Conservation (phyloP, 1,284 basidiomycete genomes). For the Butyriboletus appendiculatus region DNA sequence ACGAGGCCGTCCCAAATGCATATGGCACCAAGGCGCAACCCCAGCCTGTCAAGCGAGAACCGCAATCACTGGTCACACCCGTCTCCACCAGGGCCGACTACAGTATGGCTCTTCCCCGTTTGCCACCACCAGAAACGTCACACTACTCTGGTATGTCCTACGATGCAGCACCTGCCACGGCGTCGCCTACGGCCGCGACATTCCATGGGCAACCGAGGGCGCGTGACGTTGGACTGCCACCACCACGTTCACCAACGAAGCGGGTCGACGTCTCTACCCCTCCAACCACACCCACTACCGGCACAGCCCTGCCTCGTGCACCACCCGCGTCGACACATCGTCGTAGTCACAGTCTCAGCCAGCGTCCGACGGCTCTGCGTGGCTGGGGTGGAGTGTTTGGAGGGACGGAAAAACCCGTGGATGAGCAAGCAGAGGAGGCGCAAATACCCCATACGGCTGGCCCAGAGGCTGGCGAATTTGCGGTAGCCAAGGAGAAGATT, state of each 20-base stretch:
- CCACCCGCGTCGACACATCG: constrained; percentile 69
- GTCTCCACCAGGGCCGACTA: constrained; percentile 62
- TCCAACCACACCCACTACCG: constrained; percentile 36
- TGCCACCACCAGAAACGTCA: constrained; percentile 78
- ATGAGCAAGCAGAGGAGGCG: constrained; percentile 41
- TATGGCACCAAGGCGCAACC: constrained; percentile 28
- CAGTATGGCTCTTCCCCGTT: constrained; percentile 76
- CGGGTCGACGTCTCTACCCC: constrained; percentile 40
- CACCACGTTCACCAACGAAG: constrained; percentile 18
- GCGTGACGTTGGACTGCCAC: constrained; percentile 44
- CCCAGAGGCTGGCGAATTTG: constrained; percentile 55
- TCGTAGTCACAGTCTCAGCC: constrained; percentile 76
- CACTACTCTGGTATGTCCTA: constrained; percentile 81
- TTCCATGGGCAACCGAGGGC: constrained; percentile 63
- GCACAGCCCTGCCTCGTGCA: constrained; percentile 51
- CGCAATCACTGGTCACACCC: constrained; percentile 11
- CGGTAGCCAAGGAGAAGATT: constrained; percentile 36
- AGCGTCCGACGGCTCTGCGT: constrained; percentile 54
- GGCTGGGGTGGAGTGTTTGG: constrained; percentile 52
- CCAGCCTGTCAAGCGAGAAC: constrained; percentile 26
- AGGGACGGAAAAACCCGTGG: constrained; percentile 38
- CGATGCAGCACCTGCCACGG: constrained; percentile 51
- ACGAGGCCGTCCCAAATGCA: constrained; percentile 26
- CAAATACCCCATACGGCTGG: constrained; percentile 57
- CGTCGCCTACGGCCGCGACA: constrained; percentile 51